A percentile compares a stretch with the other conserved stretches of the same genome.
phyloP scores from a whole-genome alignment of 2,329 filamentous ascomycete species.

The Xylariaceae sp. region DNA sequence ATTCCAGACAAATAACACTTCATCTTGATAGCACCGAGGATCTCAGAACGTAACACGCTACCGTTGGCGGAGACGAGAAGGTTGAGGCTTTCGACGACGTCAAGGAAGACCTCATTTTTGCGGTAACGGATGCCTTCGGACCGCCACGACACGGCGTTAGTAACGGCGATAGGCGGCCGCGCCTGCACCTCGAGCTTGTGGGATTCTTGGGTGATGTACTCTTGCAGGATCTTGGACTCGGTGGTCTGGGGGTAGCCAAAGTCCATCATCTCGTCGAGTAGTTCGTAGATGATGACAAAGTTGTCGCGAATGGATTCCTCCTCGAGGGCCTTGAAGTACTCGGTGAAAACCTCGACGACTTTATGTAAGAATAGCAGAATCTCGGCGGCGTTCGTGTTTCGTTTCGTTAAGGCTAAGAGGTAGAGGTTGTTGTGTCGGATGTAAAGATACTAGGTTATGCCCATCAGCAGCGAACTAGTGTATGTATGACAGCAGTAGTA shows the following conservation, averaged over 20 bases:
- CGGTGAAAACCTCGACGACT: slow-evolving; percentile 97
- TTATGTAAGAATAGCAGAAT: slow-evolving; percentile 98
- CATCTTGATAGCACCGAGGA: slow-evolving; percentile 97
- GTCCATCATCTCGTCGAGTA: slow-evolving; percentile 99
- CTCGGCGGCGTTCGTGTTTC: slow-evolving; percentile 97
- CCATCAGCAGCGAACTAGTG: slow-evolving; percentile 6
- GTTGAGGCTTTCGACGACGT: slow-evolving; percentile 95
- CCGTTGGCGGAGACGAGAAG: slow-evolving; percentile 90
- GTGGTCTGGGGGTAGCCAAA: slow-evolving; percentile 99
- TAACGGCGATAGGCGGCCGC: slow-evolving; percentile 93
- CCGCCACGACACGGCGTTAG: slow-evolving; percentile 96
- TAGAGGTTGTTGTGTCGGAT: slow-evolving; percentile 99
- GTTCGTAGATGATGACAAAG: slow-evolving; percentile 98
- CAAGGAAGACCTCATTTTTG: slow-evolving; percentile 99
- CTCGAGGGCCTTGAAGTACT: slow-evolving; percentile 99
- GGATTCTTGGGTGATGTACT: slow-evolving; percentile 98
- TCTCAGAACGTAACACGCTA: slow-evolving; percentile 93
- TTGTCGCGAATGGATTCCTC: slow-evolving; percentile 99
- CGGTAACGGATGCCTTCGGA: slow-evolving; percentile 97
- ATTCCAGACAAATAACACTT: slow-evolving; percentile 98
- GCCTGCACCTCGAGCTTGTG: slow-evolving; percentile 98
- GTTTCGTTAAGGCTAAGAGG: slow-evolving; percentile 94
- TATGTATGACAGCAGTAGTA: neutral
- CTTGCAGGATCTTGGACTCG: slow-evolving; percentile 96
- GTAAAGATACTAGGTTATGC: slow-evolving; percentile 77